These are phyloP conservation scores for Dendrobium catenatum DNA, from an alignment of 106 monocot genomes.

Conservation along the genomic window DNA sequence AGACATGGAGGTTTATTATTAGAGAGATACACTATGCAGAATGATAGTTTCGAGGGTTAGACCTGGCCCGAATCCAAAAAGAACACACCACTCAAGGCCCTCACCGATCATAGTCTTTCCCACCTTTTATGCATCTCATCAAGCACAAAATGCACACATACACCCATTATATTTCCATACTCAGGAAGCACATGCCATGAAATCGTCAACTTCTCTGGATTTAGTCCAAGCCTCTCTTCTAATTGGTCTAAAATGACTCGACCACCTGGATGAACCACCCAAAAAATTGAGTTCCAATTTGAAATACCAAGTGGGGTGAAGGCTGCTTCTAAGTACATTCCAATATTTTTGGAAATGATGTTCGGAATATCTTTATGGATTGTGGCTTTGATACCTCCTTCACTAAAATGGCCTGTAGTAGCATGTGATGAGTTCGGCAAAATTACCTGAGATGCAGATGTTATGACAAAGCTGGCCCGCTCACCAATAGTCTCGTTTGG, in stretches of 20 bases:
- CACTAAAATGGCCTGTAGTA: conserved; percentile 14
- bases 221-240: conserved; percentile 25
- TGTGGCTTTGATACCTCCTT: conserved; percentile 55
- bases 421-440: too few species aligned
- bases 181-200: conserved; percentile 39
- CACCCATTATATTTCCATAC: conserved; percentile 35
- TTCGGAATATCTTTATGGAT: conserved; percentile 64
- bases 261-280: conserved; percentile 26
- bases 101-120: conserved; percentile 9
- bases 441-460: too few species aligned
- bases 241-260: conserved; percentile 51
- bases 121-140: conserved; percentile 46
- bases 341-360: conserved; percentile 71
- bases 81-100: conserved; percentile 20
- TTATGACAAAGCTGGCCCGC: too few species aligned
- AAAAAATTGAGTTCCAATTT: conserved; percentile 11
- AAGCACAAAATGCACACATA: conserved; percentile 41
- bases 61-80: conserved; percentile 22
- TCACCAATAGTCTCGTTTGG: too few species aligned
- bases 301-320: conserved; percentile 39
- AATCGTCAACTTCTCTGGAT: conserved; percentile 9
- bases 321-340: conserved; percentile 43
- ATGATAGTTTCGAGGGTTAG: conserved; percentile 9
- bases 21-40: conserved; percentile 5
- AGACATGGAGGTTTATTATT: neutral